Base-by-base conservation (phyloP, 192 early-diverging fungal species). In the Funneliformis geosporum region DNA sequence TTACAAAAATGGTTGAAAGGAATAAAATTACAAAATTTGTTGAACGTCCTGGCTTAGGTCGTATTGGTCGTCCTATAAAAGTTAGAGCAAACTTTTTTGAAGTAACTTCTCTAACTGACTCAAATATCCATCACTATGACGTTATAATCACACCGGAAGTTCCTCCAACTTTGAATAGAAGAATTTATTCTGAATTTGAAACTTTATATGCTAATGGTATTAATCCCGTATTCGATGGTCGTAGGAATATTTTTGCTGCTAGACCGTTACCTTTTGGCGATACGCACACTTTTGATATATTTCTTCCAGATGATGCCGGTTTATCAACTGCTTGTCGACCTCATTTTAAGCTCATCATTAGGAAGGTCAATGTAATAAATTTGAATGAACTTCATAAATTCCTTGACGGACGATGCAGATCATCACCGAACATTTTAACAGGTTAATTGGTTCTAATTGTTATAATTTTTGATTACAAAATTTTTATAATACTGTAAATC, bases 91-190 rank as follows among this genome's bases (percentile, higher is more conserved):
- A 97, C 84, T 94, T 93, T 80, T 94, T 96, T 80, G 91, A 93
- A 73, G 82, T 98, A 42, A 84, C 79, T 39, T 84, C 85, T 47
- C 87, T 93, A 21, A 89, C 92, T 8, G 79, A 87, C 27, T 83
- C 79, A 0, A 88, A 89, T 3, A 88, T 99, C 25, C 87, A 93
- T 82, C 97, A 98, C 78, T 98, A 97, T 83, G 94, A 96, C 83
- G 87, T 97, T 16, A 87, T 84, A 2, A 91, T 98, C 39, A 83
- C 82, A 2, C 93, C 95, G 9, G 91, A 94, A 69, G 93, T 94
- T n/a, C 94, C 95, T 10, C 90, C 92, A 3, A 87, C 90, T 8
- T 90, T 96, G 55, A 92, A 92, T 80, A 78, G 93, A 5, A 83
- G 88, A 18, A 81, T 95, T 66, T 94, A 89, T 83, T 86, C 92